A percentile compares a stretch with the other conserved stretches of the same genome.
phyloP scores from a whole-genome alignment of 1,284 basidiomycete species.

The Ceraceosorus guamensis region DNA sequence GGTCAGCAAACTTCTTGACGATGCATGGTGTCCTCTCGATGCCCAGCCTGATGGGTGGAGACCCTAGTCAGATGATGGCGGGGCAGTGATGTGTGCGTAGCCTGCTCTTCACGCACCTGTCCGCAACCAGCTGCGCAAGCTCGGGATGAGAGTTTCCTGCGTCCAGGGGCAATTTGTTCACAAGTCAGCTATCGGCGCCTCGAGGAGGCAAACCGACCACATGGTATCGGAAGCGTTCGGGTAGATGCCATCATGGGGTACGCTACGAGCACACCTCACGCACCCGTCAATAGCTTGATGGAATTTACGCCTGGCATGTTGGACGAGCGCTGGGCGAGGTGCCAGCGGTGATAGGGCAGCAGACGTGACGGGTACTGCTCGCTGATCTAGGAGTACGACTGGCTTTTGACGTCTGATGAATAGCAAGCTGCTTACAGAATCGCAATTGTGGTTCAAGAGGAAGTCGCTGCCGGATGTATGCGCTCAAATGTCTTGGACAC shows the following conservation, averaged over 20 bases:
- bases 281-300: conserved; percentile 84
- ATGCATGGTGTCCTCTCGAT: conserved; percentile 81
- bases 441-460: no score
- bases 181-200: not conserved
- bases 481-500: no score
- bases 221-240: not conserved
- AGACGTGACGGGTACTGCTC: no score
- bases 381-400: no score
- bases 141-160: conserved; percentile 95
- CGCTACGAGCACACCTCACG: conserved; percentile 42
- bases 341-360: no score
- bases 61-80: not conserved
- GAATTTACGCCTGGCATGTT: conserved; percentile 52
- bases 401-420: no score
- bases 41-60: conserved; percentile 61
- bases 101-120: conserved; percentile 64
- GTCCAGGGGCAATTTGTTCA: not conserved
- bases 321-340: not conserved
- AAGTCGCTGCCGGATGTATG: no score
- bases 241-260: not conserved
- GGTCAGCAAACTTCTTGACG: conserved; percentile 80
- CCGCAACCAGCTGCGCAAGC: conserved; percentile 86
- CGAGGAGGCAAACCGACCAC: not conserved
- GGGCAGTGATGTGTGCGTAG: not conserved
- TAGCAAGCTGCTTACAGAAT: no score